Percentiles rank a stretch among this genome's conserved stretches.
Conservation (phyloP, 257 asterid species). For the Plectranthus barbatus region DNA sequence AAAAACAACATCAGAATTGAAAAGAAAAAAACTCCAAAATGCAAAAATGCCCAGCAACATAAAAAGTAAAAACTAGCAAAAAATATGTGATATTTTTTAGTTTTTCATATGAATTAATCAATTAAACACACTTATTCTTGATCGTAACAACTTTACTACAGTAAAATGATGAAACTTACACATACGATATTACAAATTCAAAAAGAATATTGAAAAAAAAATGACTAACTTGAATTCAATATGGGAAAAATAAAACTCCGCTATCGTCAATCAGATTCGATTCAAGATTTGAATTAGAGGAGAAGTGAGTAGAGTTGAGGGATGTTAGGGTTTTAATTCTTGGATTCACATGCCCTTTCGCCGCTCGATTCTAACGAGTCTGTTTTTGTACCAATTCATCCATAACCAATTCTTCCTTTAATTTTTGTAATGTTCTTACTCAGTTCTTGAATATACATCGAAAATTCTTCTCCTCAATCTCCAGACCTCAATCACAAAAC, state of each 20-base stretch:
- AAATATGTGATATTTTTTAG: background rate
- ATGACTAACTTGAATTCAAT: constrained; percentile 39
- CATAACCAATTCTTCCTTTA: no score
- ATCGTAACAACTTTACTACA: background rate
- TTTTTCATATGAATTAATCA: background rate
- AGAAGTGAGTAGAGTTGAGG: constrained; percentile 33
- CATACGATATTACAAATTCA: background rate
- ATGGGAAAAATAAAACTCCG: background rate
- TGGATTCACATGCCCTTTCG: background rate
- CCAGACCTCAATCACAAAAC: no score
- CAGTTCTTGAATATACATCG: no score
- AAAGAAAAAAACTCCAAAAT: background rate
- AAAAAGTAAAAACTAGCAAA: constrained; percentile 6
- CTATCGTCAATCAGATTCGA: background rate
- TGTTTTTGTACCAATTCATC: no score
- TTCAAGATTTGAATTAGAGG: constrained; percentile 15
- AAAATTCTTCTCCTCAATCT: no score
- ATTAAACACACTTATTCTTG: background rate
- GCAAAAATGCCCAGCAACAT: background rate
- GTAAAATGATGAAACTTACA: constrained; percentile 1
- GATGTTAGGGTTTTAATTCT: constrained; percentile 18
- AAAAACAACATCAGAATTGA: background rate
- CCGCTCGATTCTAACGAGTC: no score
- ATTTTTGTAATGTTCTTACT: no score
- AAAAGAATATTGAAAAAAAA: background rate